Base-by-base conservation (phyloP, 257 asterid genomes). In the Plantago ovata region DNA sequence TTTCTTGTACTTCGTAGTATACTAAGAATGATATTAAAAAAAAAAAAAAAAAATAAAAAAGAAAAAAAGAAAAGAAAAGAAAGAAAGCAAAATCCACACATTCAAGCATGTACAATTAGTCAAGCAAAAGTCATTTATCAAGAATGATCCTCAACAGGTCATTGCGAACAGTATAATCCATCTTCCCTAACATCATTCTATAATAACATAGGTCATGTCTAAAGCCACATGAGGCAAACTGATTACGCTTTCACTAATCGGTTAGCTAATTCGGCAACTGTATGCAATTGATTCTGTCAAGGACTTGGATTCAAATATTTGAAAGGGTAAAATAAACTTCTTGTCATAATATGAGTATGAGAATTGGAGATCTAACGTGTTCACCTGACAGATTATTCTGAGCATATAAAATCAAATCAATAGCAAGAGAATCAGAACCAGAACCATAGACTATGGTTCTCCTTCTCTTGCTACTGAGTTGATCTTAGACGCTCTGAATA, bases 131-230 rank as follows among this genome's bases (percentile, higher is more conserved):
- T n/a, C n/a, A n/a, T n/a, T n/a, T n/a, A n/a, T n/a, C n/a, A n/a
- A n/a, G n/a, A n/a, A n/a, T n/a, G n/a, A n/a, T n/a, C n/a, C n/a
- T n/a, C n/a, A n/a, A n/a, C n/a, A n/a, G n/a, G n/a, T n/a, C n/a
- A n/a, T n/a, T n/a, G n/a, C n/a, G n/a, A n/a, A n/a, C n/a, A n/a
- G n/a, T n/a, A n/a, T n/a, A n/a, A n/a, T n/a, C n/a, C n/a, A n/a
- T n/a, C n/a, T n/a, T n/a, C n/a, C n/a, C n/a, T n/a, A n/a, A n/a
- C 49, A 44, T 44, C 20, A 44, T 44, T 20, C 49, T 44, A 44
- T 44, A 44, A 20, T 44, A 44, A 44, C 49, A 44, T 5, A 1
- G 9, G 49, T 2, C 49, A 44, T 13, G 19, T 44, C 16, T n/a
- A 44, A 44, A 44, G 49, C 4, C 49, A n/a, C 20, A n/a, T 13